These are phyloP conservation scores for Ustilago bromivora DNA, from an alignment of 1,284 basidiomycete species.

Conservation along the genomic window DNA sequence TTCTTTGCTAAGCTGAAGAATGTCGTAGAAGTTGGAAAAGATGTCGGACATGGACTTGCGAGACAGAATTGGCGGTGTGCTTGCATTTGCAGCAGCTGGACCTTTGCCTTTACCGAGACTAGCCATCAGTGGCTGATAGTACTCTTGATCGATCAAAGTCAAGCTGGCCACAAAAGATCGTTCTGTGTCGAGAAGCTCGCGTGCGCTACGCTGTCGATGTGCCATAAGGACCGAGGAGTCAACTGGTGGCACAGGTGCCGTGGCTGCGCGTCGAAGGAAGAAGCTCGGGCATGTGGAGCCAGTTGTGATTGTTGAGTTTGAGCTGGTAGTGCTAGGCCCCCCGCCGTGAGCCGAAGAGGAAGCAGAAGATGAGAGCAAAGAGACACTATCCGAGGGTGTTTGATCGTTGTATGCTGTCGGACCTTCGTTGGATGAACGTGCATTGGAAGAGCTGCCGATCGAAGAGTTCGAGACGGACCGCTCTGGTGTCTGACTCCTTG, in stretches of 20 bases:
- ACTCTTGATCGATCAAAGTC: slow-evolving; percentile 57
- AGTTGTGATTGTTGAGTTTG: slow-evolving; percentile 41
- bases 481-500: slow-evolving; percentile 11
- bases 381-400: slow-evolving; percentile 11
- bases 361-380: slow-evolving; percentile 15
- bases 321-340: slow-evolving; percentile 24
- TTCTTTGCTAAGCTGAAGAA: slow-evolving; percentile 87
- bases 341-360: slow-evolving; percentile 35
- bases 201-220: slow-evolving; percentile 43
- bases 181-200: slow-evolving; percentile 66
- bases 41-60: slow-evolving; percentile 79
- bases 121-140: slow-evolving; percentile 62
- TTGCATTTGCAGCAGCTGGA: slow-evolving; percentile 74
- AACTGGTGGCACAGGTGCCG: slow-evolving; percentile 20
- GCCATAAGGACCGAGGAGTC: slow-evolving; percentile 32
- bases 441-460: slow-evolving; percentile 18
- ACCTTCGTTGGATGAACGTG: slow-evolving; percentile 10
- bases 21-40: slow-evolving; percentile 91
- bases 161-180: slow-evolving; percentile 62
- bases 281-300: slow-evolving; percentile 36
- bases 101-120: slow-evolving; percentile 35
- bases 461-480: slow-evolving; percentile 18
- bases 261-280: slow-evolving; percentile 44
- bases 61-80: slow-evolving; percentile 78
- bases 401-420: slow-evolving; percentile 4